Percentiles rank a stretch among this genome's conserved stretches.
Evolutionary conservation across 225 moss, liverwort and hornwort genomes (phyloP).

Genomic region (Ulota crispa): DNA sequence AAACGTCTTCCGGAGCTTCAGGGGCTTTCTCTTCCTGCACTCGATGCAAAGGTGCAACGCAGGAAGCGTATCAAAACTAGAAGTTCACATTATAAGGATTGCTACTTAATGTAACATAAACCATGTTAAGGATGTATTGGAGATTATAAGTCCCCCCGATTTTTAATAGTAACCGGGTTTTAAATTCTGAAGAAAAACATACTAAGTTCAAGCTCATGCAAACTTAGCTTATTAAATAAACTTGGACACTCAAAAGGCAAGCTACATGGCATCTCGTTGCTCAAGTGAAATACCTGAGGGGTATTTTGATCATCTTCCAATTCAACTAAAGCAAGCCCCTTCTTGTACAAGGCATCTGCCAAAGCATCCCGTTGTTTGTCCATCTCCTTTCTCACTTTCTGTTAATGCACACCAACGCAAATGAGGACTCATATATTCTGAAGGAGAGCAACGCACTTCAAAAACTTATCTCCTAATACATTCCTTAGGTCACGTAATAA

Average conservation of each 20-base stretch:
- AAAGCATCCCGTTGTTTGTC: slow-evolving; percentile 87
- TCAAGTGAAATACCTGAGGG: slow-evolving; percentile 32
- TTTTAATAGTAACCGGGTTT: not conserved
- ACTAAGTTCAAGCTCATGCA: not conserved
- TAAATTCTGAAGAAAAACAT: not conserved
- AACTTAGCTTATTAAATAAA: not conserved
- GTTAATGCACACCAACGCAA: slow-evolving; percentile 24
- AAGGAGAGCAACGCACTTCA: not conserved
- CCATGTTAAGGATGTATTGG: not conserved
- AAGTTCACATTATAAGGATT: not conserved
- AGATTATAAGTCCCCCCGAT: not conserved
- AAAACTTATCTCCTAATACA: not conserved
- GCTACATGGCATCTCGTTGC: not conserved
- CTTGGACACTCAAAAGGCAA: not conserved
- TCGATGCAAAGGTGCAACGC: slow-evolving; percentile 5
- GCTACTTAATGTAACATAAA: not conserved
- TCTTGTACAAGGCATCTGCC: slow-evolving; percentile 91
- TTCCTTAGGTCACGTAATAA: not conserved
- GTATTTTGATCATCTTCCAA: slow-evolving; percentile 61
- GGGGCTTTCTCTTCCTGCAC: slow-evolving; percentile 36
- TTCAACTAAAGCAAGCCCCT: slow-evolving; percentile 74
- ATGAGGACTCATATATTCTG: slow-evolving; percentile 1
- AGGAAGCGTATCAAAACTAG: slow-evolving; percentile 13
- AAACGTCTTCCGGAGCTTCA: slow-evolving; percentile 15
- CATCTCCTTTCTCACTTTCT: slow-evolving; percentile 96